phyloP scores from a whole-genome alignment of 805 yeast species.

The Myxozyma neglecta region DNA sequence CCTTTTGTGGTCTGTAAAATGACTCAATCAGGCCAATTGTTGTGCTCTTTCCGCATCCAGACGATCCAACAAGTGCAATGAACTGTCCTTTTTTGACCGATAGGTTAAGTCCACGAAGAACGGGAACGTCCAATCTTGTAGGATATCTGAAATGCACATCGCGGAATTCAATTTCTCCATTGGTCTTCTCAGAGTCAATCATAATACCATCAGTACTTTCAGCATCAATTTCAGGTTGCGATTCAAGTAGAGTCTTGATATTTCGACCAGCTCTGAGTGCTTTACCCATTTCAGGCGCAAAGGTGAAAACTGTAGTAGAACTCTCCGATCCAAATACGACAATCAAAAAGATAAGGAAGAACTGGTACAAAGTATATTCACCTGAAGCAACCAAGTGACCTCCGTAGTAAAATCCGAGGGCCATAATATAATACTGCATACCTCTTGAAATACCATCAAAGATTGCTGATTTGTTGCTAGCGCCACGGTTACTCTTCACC shows the following conservation, averaged over 20 bases:
- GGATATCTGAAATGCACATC: slow-evolving; percentile 40
- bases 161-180: slow-evolving; percentile 56
- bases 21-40: slow-evolving; percentile 55
- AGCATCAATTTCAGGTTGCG: slow-evolving; percentile 42
- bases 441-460: slow-evolving; percentile 45
- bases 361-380: slow-evolving; percentile 39
- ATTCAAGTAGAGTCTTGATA: slow-evolving; percentile 39
- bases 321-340: slow-evolving; percentile 47
- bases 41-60: slow-evolving; percentile 51
- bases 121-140: slow-evolving; percentile 37
- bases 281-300: slow-evolving; percentile 48
- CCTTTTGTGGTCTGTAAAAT: slow-evolving; percentile 53
- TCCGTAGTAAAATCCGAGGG: slow-evolving; percentile 48
- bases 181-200: slow-evolving; percentile 35
- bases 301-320: slow-evolving; percentile 45
- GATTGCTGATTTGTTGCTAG: slow-evolving; percentile 35
- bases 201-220: slow-evolving; percentile 38
- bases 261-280: slow-evolving; percentile 44
- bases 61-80: slow-evolving; percentile 88
- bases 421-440: slow-evolving; percentile 45
- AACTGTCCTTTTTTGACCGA: slow-evolving; percentile 70
- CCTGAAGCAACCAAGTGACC: slow-evolving; percentile 40
- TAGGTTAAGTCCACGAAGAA: slow-evolving; percentile 35
- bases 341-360: slow-evolving; percentile 44
- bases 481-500: slow-evolving; percentile 40